Evolutionary conservation across 192 early-diverging fungal genomes (phyloP), one percentile per base, ranked within the genome.

Genomic region (Chytriomyces sp.): DNA sequence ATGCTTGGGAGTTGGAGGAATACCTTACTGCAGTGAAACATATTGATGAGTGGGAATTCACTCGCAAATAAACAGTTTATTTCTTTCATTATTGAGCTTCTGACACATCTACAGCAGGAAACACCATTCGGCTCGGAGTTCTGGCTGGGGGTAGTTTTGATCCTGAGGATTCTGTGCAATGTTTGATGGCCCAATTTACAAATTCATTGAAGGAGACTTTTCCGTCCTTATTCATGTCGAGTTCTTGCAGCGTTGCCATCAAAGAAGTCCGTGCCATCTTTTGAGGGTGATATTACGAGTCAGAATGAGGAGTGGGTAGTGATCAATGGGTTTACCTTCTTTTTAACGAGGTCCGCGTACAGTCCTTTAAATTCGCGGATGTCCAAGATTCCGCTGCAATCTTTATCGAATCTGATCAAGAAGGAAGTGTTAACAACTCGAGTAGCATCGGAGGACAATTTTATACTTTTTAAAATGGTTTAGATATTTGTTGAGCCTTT

Each of bases 171-270:
- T 20, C 53, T n/a, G 11, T 28, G 44, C 69, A 71, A 57, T 64
- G 64, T 64, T 8, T 10, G 9, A 74, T 48, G 5, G 72, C 74
- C 81, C 81, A 82, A 18, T 68, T 43, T 18, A 77, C 78, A 50
- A 77, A 82, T 45, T 82, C 81, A 69, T 82, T 82, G 64, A 82
- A 82, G 45, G 73, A 77, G 6, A 78, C 75, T 47, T 82, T 79
- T 24, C 81, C 81, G 50, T 82, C 81, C 26, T 78, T 73, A 61
- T 79, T 82, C 49, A 75, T 57, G 49, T 82, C 81, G 20, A 82
- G 61, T n/a, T 82, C 81, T 69, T 79, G 77, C 24, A 79, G 62
- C 73, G 50, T 76, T 75, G n/a, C 75, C 79, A 72, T 80, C 75
- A 43, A 80, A 67, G 53, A 57, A 68, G 23, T 45, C 73, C 44